phyloP scores from a whole-genome alignment of 257 asterid genomes.

The Lycium ferocissimum region DNA sequence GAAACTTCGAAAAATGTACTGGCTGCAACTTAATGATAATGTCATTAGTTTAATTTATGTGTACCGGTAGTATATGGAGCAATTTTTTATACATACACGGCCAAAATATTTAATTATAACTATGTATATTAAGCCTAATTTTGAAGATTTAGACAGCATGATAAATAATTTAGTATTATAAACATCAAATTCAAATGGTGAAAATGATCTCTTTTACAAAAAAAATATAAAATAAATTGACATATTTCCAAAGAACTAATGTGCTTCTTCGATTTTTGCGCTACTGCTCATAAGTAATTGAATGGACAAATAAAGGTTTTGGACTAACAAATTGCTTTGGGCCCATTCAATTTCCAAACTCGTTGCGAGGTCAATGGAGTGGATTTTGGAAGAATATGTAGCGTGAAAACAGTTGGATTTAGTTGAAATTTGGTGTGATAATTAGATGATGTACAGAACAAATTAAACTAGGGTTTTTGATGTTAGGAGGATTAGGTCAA shows the following conservation, averaged over 20 bases:
- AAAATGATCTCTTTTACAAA: background rate
- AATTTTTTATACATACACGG: too few species aligned
- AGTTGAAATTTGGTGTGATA: background rate
- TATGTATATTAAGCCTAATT: too few species aligned
- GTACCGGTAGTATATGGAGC: background rate
- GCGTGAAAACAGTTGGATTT: background rate
- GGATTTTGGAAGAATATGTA: background rate
- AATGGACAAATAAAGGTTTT: background rate
- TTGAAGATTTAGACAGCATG: too few species aligned
- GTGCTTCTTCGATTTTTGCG: background rate
- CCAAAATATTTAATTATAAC: too few species aligned
- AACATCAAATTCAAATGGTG: background rate
- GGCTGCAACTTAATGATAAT: background rate
- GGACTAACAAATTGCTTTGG: background rate
- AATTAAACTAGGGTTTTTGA: background rate
- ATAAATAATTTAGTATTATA: too few species aligned
- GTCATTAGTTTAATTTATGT: background rate
- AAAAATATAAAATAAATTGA: background rate
- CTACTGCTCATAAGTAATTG: background rate
- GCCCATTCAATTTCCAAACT: background rate
- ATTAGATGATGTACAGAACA: background rate
- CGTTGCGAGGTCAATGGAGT: background rate
- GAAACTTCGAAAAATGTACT: background rate
- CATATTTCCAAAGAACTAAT: background rate
- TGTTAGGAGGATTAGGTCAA: background rate